Evolutionary conservation across 805 yeast genomes (phyloP).

Genomic region (Starmerella powellii): DNA sequence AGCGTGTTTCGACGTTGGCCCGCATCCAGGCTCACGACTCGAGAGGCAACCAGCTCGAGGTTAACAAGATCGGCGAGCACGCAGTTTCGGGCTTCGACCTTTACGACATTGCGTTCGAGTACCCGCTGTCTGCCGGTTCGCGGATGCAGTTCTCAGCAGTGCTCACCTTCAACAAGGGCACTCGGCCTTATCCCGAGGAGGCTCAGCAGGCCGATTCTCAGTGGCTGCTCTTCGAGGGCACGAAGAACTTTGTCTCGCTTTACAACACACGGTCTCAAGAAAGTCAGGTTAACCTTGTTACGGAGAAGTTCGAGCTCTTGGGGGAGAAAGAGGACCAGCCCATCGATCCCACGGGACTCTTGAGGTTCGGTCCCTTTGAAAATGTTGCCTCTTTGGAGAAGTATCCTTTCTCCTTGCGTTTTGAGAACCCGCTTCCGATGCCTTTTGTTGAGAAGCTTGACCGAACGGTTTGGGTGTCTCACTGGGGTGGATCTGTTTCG

Average conservation of each 20-base stretch:
- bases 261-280: conserved; percentile 45
- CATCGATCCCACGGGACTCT: conserved; percentile 22
- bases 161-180: conserved; percentile 27
- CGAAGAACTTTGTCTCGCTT: conserved; percentile 47
- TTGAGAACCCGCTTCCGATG: conserved; percentile 54
- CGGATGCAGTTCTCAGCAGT: conserved; percentile 35
- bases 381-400: conserved; percentile 37
- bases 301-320: conserved; percentile 22
- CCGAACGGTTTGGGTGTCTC: conserved; percentile 82
- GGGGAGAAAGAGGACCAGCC: conserved; percentile 34
- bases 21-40: conserved; percentile 34
- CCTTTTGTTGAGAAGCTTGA: conserved; percentile 46
- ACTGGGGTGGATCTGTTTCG: conserved; percentile 58
- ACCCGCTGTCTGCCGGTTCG: conserved; percentile 56
- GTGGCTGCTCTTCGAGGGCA: conserved; percentile 41
- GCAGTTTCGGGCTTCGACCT: conserved; percentile 20
- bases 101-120: conserved; percentile 44
- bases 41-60: conserved; percentile 20
- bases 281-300: conserved; percentile 36
- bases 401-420: conserved; percentile 44
- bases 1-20: conserved; percentile 34
- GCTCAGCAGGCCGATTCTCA: conserved; percentile 53
- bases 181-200: conserved; percentile 53
- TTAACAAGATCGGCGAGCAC: conserved; percentile 21
- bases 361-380: conserved; percentile 47